phyloP scores from a whole-genome alignment of 2,329 filamentous ascomycete species.

The Epichloe uncinata region DNA sequence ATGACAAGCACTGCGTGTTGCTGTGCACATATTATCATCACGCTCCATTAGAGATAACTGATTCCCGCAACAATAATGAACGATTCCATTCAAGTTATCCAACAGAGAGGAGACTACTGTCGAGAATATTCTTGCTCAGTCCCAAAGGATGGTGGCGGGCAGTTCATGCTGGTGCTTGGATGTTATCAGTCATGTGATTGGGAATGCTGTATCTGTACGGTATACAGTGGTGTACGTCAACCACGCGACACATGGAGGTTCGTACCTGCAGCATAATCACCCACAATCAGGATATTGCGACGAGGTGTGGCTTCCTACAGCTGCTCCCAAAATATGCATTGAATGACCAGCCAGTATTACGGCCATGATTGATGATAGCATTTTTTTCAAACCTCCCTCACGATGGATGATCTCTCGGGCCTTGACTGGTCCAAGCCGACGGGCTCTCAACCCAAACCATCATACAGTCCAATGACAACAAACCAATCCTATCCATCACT shows the following conservation, averaged over 20 bases:
- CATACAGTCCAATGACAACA: constrained; percentile 17
- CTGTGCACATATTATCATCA: too few relatives aligned
- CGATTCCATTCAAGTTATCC: too few relatives aligned
- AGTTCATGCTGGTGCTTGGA: neutral
- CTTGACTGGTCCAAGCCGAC: constrained; percentile 42
- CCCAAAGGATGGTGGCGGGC: too few relatives aligned
- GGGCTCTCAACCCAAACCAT: constrained; percentile 20
- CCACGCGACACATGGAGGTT: neutral
- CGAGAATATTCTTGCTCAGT: too few relatives aligned
- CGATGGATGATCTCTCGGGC: constrained; percentile 49
- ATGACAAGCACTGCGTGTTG: too few relatives aligned
- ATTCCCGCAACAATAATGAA: too few relatives aligned
- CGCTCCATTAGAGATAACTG: too few relatives aligned
- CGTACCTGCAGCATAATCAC: neutral
- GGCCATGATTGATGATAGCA: constrained; percentile 3
- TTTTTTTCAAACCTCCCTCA: constrained; percentile 8
- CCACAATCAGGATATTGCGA: neutral
- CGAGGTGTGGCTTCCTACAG: neutral
- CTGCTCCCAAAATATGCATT: constrained; percentile 1
- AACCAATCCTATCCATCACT: constrained; percentile 36
- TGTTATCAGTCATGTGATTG: neutral
- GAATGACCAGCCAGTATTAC: constrained; percentile 4
- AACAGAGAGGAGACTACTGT: too few relatives aligned
- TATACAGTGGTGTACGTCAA: neutral
- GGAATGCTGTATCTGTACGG: too few relatives aligned